phyloP scores from a whole-genome alignment of 1,284 basidiomycete species.

The Cryptococcus jaspeensis region DNA sequence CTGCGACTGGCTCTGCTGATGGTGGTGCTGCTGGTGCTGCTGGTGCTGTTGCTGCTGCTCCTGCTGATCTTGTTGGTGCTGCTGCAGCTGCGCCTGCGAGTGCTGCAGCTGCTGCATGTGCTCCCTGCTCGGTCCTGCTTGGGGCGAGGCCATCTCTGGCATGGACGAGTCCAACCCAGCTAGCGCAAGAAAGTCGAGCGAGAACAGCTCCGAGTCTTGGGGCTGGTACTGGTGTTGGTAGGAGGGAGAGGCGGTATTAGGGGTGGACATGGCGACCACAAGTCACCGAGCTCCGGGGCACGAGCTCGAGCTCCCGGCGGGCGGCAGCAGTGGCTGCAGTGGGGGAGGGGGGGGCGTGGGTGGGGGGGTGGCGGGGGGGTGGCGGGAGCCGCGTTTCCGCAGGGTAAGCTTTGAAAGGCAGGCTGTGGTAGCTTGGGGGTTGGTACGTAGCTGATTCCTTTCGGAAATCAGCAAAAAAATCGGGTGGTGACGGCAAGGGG shows the following conservation, averaged over 20 bases:
- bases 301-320: not conserved
- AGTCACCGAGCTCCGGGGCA: not conserved
- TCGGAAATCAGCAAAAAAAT: not conserved
- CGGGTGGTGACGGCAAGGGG: not conserved
- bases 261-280: not conserved
- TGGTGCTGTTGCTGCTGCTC: not conserved
- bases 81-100: not conserved
- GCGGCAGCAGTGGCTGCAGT: too few species aligned
- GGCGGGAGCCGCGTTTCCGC: too few species aligned
- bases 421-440: not conserved
- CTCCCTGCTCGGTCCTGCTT: not conserved
- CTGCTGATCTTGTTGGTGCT: not conserved
- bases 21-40: not conserved
- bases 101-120: too few species aligned
- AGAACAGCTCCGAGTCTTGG: slow-evolving; percentile 10
- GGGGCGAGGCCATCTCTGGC: slow-evolving; percentile 4
- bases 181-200: slow-evolving; percentile 13
- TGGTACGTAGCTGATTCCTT: not conserved
- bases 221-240: not conserved
- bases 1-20: not conserved
- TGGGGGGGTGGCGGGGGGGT: too few species aligned
- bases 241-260: not conserved
- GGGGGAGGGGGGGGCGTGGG: too few species aligned
- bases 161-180: slow-evolving; percentile 12
- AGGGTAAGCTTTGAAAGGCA: not conserved